These are phyloP conservation scores for Tetrapisispora iriomotensis DNA, from an alignment of 805 yeast species.

Conservation along the genomic window DNA sequence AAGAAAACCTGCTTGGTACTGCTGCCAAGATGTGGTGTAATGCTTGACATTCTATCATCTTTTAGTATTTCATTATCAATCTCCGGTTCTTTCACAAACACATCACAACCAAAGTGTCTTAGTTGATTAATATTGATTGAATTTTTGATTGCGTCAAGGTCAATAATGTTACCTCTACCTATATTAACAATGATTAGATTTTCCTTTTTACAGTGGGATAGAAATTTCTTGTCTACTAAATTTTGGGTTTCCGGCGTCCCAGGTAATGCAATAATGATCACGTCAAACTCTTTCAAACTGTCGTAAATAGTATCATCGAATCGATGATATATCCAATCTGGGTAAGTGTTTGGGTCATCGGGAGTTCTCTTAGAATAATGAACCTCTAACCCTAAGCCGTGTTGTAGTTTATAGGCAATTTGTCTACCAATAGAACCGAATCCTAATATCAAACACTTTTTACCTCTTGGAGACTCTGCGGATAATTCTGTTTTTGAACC, in stretches of 20 bases:
- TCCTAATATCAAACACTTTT: conserved; percentile 46
- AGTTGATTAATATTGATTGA: too few species aligned
- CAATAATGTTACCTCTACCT: conserved; percentile 50
- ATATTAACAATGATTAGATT: conserved; percentile 39
- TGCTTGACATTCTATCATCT: too few species aligned
- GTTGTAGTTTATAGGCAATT: conserved; percentile 38
- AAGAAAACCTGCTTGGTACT: too few species aligned
- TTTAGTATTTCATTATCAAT: too few species aligned
- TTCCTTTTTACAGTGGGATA: conserved; percentile 21
- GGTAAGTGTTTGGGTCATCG: conserved; percentile 17
- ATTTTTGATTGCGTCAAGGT: too few species aligned
- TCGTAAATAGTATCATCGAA: conserved; percentile 29
- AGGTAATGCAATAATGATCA: conserved; percentile 49
- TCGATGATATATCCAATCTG: conserved; percentile 29
- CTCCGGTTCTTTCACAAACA: too few species aligned
- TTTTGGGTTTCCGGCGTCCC: conserved; percentile 44
- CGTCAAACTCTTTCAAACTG: conserved; percentile 35
- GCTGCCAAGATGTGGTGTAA: too few species aligned
- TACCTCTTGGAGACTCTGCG: conserved; percentile 39
- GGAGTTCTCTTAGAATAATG: conserved; percentile 43
- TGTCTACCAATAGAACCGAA: conserved; percentile 53
- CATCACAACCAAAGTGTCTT: too few species aligned
- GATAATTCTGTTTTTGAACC: conserved; percentile 25
- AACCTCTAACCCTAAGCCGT: conserved; percentile 48
- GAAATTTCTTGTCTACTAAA: conserved; percentile 35